Evolutionary conservation across 176 grass and related monocot species (phyloP).

Genomic region (Neostapfia colusana): DNA sequence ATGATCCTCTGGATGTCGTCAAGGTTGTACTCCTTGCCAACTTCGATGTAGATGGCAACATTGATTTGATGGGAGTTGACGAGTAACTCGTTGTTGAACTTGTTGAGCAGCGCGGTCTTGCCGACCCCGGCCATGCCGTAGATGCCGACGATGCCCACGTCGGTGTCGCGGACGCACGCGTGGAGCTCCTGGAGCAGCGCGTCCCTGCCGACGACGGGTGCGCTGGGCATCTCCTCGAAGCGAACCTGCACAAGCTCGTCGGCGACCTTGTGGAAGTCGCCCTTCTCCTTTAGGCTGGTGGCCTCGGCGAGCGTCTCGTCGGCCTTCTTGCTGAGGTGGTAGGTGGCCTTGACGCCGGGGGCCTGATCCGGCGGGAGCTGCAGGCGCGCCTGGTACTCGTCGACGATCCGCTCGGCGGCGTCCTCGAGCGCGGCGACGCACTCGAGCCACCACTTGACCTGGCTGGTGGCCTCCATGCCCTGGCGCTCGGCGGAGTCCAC

Average conservation of each 20-base stretch:
- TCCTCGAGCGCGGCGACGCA: too few species aligned
- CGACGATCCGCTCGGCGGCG: conserved; percentile 35
- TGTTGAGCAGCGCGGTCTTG: conserved; percentile 85
- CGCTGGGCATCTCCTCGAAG: conserved; percentile 84
- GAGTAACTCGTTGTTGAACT: conserved; percentile 86
- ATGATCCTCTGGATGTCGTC: conserved; percentile 67
- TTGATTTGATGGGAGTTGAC: conserved; percentile 45
- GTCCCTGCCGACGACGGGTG: conserved; percentile 59
- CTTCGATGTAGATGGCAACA: conserved; percentile 75
- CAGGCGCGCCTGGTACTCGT: conserved; percentile 46
- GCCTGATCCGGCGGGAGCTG: conserved; percentile 48
- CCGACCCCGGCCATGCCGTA: conserved; percentile 85
- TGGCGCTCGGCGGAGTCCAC: conserved; percentile 74
- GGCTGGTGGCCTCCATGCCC: conserved; percentile 77
- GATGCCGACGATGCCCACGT: conserved; percentile 69
- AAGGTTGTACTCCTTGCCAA: conserved; percentile 52
- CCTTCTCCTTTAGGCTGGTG: conserved; percentile 53
- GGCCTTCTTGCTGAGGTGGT: conserved; percentile 75
- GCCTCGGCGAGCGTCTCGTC: conserved; percentile 60
- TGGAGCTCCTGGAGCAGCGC: conserved; percentile 56
- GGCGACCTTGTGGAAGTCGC: conserved; percentile 64
- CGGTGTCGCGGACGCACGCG: conserved; percentile 38
- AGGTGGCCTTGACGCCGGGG: conserved; percentile 46
- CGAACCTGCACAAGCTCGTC: conserved; percentile 77
- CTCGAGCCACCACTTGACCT: conserved; percentile 82